phyloP scores from a whole-genome alignment of 1,139 yeast species.

The Saccharomycopsis hybrid region DNA sequence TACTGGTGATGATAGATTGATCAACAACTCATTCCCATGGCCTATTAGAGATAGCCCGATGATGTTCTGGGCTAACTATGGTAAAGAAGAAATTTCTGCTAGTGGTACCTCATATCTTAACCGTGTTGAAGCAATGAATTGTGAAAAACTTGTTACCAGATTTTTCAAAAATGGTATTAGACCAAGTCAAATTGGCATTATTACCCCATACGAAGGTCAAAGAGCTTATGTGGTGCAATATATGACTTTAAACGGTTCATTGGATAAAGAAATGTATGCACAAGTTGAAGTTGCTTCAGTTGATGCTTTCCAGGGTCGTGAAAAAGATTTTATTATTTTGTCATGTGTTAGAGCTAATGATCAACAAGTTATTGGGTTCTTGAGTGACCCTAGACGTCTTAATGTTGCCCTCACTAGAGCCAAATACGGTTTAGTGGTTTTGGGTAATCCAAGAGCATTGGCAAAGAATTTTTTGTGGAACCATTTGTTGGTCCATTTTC shows the following conservation, averaged over 20 bases:
- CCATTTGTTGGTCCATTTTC: slow-evolving; percentile 65
- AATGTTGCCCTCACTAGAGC: slow-evolving; percentile 94
- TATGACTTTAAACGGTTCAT: slow-evolving; percentile 66
- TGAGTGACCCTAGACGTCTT: slow-evolving; percentile 83
- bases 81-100: slow-evolving; percentile 81
- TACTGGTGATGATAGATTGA: slow-evolving; percentile 60
- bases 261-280: slow-evolving; percentile 59
- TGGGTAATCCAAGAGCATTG: slow-evolving; percentile 81
- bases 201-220: slow-evolving; percentile 95
- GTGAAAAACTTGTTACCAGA: slow-evolving; percentile 70
- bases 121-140: slow-evolving; percentile 86
- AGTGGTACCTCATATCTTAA: slow-evolving; percentile 83
- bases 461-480: slow-evolving; percentile 75
- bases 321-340: slow-evolving; percentile 81
- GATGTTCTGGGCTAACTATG: slow-evolving; percentile 94
- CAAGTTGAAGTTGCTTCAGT: slow-evolving; percentile 87
- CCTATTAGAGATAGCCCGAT: slow-evolving; percentile 76
- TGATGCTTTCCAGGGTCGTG: slow-evolving; percentile 96
- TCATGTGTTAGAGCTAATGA: slow-evolving; percentile 93
- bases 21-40: slow-evolving; percentile 73
- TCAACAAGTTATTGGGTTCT: slow-evolving; percentile 74
- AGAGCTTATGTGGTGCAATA: slow-evolving; percentile 75
- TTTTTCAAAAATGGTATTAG: slow-evolving; percentile 74
- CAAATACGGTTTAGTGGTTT: slow-evolving; percentile 70
- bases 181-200: slow-evolving; percentile 82